These are phyloP conservation scores for Cladosporium velox DNA, from an alignment of 2,329 filamentous ascomycete species.

Conservation along the genomic window DNA sequence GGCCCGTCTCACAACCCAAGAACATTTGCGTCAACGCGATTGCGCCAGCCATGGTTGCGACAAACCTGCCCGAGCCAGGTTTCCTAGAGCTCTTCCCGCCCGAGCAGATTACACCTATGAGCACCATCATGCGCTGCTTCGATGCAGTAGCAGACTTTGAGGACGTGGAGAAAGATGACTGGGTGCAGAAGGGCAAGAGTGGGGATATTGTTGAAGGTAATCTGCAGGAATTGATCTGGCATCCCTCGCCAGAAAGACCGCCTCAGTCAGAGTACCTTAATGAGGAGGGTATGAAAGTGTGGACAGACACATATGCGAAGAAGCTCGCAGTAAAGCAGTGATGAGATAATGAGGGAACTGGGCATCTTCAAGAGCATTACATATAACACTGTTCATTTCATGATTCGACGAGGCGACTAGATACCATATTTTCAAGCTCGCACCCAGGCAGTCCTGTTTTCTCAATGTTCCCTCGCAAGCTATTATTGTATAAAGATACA, in stretches of 20 bases:
- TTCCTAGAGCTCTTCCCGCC: constrained; percentile 41
- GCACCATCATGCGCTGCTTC: constrained; percentile 44
- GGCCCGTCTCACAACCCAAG: constrained; percentile 37
- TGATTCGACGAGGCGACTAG: no score
- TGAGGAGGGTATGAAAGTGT: constrained; percentile 29
- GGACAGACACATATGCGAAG: constrained; percentile 35
- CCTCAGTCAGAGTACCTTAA: constrained; percentile 26
- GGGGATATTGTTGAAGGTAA: constrained; percentile 36
- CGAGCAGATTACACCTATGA: constrained; percentile 45
- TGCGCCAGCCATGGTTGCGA: constrained; percentile 44
- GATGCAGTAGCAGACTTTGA: constrained; percentile 37
- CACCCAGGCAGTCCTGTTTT: neutral
- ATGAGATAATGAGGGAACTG: constrained; percentile 27
- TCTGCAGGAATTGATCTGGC: constrained; percentile 31
- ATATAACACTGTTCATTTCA: neutral
- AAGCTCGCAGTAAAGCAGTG: constrained; percentile 23
- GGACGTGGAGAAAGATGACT: constrained; percentile 29
- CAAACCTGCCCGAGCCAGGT: constrained; percentile 43
- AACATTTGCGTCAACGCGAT: constrained; percentile 45
- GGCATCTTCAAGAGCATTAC: neutral
- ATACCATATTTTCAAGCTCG: no score
- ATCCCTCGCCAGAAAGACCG: constrained; percentile 26
- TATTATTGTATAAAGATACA: neutral
- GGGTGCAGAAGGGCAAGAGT: constrained; percentile 30
- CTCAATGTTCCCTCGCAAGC: neutral